Base-by-base conservation (phyloP, 2,329 filamentous ascomycete genomes). In the Daldinia sp. region DNA sequence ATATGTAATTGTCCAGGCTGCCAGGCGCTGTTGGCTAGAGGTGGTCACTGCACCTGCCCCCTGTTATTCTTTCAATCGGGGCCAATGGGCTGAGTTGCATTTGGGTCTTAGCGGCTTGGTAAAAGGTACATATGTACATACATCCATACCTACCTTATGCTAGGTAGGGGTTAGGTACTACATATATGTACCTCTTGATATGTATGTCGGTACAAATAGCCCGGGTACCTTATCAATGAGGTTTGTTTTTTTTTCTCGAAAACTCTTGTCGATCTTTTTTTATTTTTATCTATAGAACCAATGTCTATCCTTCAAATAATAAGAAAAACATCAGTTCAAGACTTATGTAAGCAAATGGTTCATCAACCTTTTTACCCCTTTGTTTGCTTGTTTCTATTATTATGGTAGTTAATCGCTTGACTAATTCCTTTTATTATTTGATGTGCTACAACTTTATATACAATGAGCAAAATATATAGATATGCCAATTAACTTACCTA, bases 21-120 rank as follows among this genome's bases (percentile, higher is more conserved):
- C n/a, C n/a, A n/a, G n/a, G 17, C 39, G 17, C 15, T 48, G 57
- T 50, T 56, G 29, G 30, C 21, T 21, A 25, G 37, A 45, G 10
- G 11, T 63, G 57, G 60, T 51, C 58, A 17, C 45, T 67, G 64
- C 61, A 1, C 25, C n/a, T 19, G 17, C 54, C 37, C 58, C 54
- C 35, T 54, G 54, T 62, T 47, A 47, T 43, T 50, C 23, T 21
- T 30, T 21, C 29, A 43, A 45, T 27, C 27, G 47, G 45, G 53
- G 53, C 59, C 51, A 65, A 63, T 59, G 47, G 48, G 55, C 49
- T 52, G 43, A 65, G 50, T 23, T 52, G 29, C 58, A 48, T 61
- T 27, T 49, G 43, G 29, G 17, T 23, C 29, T 34, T 35, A 34
- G 30, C 30, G 19, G 19, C 30, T 50, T 50, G 27, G 30, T 50